Evolutionary conservation across 345 rosid genomes (phyloP).

Genomic region (Ceriops tagal): DNA sequence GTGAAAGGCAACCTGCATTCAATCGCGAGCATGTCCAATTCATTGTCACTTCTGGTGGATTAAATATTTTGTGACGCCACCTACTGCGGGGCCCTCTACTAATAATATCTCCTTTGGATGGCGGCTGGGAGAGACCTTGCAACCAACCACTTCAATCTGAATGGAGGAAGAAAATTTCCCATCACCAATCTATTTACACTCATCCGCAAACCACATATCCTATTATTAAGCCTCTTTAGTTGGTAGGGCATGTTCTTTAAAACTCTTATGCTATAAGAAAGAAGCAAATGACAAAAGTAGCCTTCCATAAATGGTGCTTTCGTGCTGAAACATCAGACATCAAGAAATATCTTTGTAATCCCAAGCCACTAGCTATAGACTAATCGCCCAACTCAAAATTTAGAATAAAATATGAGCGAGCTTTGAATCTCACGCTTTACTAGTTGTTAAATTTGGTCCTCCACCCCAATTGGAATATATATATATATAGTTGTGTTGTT

Average conservation of each 20-base stretch:
- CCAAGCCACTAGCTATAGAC: too few species aligned
- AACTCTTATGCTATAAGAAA: neutral
- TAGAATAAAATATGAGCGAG: too few species aligned
- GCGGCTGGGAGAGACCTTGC: conserved; percentile 16
- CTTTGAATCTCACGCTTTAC: too few species aligned
- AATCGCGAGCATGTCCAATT: conserved; percentile 3
- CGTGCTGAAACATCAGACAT: too few species aligned
- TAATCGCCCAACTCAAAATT: too few species aligned
- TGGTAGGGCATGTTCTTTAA: conserved; percentile 4
- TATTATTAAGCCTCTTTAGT: neutral
- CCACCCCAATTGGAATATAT: too few species aligned
- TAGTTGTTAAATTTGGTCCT: too few species aligned
- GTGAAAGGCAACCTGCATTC: conserved; percentile 2
- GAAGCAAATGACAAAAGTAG: neutral
- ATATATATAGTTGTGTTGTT: too few species aligned
- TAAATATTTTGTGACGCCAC: conserved; percentile 4
- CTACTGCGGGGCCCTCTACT: neutral
- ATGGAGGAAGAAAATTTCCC: neutral
- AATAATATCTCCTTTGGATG: neutral
- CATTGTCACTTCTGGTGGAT: neutral
- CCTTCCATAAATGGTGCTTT: neutral
- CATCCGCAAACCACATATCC: neutral
- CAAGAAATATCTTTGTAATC: too few species aligned
- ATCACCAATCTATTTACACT: neutral
- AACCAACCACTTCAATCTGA: conserved; percentile 11